Evolutionary conservation across 192 early-diverging fungal genomes (phyloP).

Genomic region (Coemansia asiatica): DNA sequence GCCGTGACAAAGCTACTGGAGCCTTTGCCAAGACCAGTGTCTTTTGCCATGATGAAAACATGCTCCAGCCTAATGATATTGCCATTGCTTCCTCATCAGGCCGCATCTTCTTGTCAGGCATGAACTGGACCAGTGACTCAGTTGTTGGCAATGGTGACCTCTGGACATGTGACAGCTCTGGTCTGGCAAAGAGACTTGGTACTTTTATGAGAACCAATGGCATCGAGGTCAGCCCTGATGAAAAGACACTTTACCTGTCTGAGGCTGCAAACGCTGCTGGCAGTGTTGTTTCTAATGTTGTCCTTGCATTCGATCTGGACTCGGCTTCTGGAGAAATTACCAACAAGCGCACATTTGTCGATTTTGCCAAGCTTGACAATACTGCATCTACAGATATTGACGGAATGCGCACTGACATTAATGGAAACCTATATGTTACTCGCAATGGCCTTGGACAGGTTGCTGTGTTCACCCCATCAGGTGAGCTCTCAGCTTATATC

Average conservation of each 20-base stretch:
- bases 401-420: constrained; percentile 57
- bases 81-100: constrained; percentile 42
- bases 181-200: constrained; percentile 39
- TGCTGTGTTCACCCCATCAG: constrained; percentile 45
- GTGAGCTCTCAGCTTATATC: constrained; percentile 43
- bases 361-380: constrained; percentile 54
- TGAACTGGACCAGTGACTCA: constrained; percentile 49
- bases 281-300: constrained; percentile 48
- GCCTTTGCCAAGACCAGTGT: constrained; percentile 11
- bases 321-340: constrained; percentile 22
- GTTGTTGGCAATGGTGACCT: constrained; percentile 53
- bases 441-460: constrained; percentile 57
- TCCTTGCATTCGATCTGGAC: constrained; percentile 55
- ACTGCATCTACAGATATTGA: constrained; percentile 56
- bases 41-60: constrained; percentile 36
- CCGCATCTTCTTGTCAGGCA: constrained; percentile 47
- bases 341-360: constrained; percentile 43
- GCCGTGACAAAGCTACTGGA: not conserved
- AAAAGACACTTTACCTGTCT: constrained; percentile 58
- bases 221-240: constrained; percentile 59
- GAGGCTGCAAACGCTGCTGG: constrained; percentile 52
- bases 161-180: constrained; percentile 52
- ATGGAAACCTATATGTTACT: constrained; percentile 60
- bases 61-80: constrained; percentile 58
- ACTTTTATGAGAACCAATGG: constrained; percentile 59